Conservation (phyloP, 176 grass and related monocot species). For the Elaeis guineensis region DNA sequence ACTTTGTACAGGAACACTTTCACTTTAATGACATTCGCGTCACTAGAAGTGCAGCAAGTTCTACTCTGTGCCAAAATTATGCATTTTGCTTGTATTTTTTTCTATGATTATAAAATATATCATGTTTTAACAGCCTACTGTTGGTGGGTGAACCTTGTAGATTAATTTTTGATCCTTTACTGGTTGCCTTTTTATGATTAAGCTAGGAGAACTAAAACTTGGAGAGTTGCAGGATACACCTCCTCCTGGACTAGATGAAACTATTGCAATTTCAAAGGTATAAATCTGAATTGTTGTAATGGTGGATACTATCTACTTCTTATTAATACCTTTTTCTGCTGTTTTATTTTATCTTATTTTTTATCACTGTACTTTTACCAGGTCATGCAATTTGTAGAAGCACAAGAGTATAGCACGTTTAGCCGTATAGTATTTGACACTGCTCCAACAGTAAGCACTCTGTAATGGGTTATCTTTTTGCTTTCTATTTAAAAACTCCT, state of each 20-base stretch:
- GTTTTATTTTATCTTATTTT: conserved; percentile 7
- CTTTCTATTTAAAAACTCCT: too few species aligned
- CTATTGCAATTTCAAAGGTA: conserved; percentile 96
- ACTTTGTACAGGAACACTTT: too few species aligned
- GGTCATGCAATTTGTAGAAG: conserved; percentile 98
- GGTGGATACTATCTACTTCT: not conserved
- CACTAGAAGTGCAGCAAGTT: too few species aligned
- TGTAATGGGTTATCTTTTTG: not conserved
- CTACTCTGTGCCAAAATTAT: too few species aligned
- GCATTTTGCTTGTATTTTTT: too few species aligned
- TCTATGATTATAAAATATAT: too few species aligned
- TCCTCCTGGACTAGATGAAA: conserved; percentile 91
- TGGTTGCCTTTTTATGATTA: conserved; percentile 23
- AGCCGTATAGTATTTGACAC: conserved; percentile 96
- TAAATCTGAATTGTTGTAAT: conserved; percentile 13
- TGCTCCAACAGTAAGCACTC: conserved; percentile 63
- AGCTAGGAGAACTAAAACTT: conserved; percentile 93
- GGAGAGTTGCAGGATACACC: conserved; percentile 84
- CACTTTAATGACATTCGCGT: too few species aligned
- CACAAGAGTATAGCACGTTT: conserved; percentile 82
- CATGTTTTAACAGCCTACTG: too few species aligned
- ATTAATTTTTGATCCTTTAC: too few species aligned
- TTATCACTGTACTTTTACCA: conserved; percentile 25
- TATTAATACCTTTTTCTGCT: not conserved
- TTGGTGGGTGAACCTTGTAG: too few species aligned